Evolutionary conservation across 2,329 filamentous ascomycete genomes (phyloP).

Genomic region (Exserohilum rostratum): DNA sequence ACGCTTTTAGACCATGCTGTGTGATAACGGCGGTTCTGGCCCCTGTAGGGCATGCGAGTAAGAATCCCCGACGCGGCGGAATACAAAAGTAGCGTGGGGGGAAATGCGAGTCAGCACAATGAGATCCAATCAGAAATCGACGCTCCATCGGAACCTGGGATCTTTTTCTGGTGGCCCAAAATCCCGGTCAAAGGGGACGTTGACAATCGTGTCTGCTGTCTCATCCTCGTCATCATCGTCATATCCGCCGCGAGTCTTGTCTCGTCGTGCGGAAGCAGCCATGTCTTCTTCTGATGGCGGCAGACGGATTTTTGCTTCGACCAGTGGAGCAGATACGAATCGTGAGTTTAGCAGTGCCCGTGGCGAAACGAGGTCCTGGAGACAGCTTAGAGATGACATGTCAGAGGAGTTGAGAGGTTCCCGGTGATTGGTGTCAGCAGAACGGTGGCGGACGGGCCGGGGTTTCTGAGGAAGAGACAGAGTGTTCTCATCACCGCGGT

Average conservation of each 20-base stretch:
- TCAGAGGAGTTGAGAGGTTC: conserved; percentile 44
- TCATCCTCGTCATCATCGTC: conserved; percentile 26
- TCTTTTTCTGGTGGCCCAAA: conserved; percentile 43
- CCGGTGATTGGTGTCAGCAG: conserved; percentile 28
- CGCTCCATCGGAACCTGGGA: conserved; percentile 50
- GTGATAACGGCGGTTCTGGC: too few relatives aligned
- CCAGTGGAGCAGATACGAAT: conserved; percentile 47
- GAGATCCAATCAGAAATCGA: conserved; percentile 45
- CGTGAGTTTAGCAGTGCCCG: conserved; percentile 41
- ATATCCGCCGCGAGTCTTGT: conserved; percentile 27
- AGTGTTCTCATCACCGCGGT: conserved; percentile 25
- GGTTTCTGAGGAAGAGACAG: conserved; percentile 18
- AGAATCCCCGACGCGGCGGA: background rate
- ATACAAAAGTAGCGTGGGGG: too few relatives aligned
- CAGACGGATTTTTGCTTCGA: conserved; percentile 47
- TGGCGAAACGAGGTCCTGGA: conserved; percentile 49
- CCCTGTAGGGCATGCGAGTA: background rate
- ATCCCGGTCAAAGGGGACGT: conserved; percentile 43
- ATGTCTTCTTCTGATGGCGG: conserved; percentile 41
- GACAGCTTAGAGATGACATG: conserved; percentile 45
- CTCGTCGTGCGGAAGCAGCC: conserved; percentile 18
- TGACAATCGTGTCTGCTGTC: conserved; percentile 17
- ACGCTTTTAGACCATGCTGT: too few relatives aligned
- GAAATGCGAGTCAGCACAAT: background rate
- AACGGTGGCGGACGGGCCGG: conserved; percentile 18